Evolutionary conservation across 1,139 yeast genomes (phyloP), one percentile per base, ranked within the genome.

Genomic region (Eremothecium gossypii): DNA sequence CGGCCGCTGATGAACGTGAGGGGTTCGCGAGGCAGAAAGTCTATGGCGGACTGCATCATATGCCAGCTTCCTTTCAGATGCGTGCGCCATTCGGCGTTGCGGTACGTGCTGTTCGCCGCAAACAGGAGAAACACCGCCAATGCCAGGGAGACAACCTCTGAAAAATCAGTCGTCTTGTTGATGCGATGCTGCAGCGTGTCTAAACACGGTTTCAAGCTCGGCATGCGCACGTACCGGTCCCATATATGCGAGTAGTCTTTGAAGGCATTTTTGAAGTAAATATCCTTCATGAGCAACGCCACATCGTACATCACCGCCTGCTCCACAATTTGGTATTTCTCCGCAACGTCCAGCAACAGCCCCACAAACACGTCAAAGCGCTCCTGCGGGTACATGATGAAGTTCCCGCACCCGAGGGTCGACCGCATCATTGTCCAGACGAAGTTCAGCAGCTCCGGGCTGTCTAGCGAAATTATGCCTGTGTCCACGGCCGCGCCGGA

Each of bases 191-290:
- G 33, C 4, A 47, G 9, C 17, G 38, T 23, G 9, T 45, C 42
- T 17, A 44, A 27, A 29, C 50, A 47, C 11, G 40, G 31, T 26
- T 45, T 41, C 34, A 47, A 38, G 20, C 38, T 36, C 28, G 50
- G 50, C 28, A 47, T 41, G 26, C 45, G 36, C 1, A 45, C 42
- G 28, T 36, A 42, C 8, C 44, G 42, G 39, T 47, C 49, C 50
- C 50, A 47, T 14, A 44, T 35, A 10, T 34, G 31, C 3, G 45
- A 35, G 17, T 39, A 36, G 17, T 39, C 39, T 4, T 37, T 30
- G 7, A 37, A 26, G 20, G 41, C 42, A 7, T 41, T 29, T 28
- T 36, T 38, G 10, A 37, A 30, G 30, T 47, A 45, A 7, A 38
- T 13, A 29, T 46, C 41, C 33, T 44, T 44, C 47, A 47, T 41